phyloP scores from a whole-genome alignment of 768 basidiomycete genomes.

The Auricularia sp. region DNA sequence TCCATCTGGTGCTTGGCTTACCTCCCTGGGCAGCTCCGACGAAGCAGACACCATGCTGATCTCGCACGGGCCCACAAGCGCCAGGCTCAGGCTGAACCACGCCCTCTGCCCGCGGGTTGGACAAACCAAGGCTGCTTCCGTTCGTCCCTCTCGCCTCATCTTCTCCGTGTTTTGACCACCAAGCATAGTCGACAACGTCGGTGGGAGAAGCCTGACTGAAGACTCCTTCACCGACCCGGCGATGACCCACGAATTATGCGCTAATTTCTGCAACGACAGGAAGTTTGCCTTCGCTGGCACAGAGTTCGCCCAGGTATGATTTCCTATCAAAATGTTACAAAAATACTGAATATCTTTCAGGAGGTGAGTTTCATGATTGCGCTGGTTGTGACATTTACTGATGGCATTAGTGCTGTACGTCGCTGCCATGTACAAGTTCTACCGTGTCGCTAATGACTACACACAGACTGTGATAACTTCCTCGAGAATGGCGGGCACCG shows the following conservation, averaged over 20 bases:
- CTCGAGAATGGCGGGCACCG: constrained; percentile 36
- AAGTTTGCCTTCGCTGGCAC: constrained; percentile 57
- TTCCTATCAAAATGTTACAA: background rate
- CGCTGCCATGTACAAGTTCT: background rate
- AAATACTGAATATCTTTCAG: background rate
- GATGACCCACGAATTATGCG: constrained; percentile 55
- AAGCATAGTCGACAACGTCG: constrained; percentile 40
- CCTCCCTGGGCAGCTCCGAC: background rate
- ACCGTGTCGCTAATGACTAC: background rate
- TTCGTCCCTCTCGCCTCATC: constrained; percentile 1
- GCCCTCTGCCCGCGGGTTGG: constrained; percentile 16
- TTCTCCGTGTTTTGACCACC: background rate
- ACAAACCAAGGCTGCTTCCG: constrained; percentile 15
- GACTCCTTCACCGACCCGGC: constrained; percentile 34
- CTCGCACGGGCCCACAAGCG: background rate
- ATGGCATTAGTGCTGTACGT: constrained; percentile 43
- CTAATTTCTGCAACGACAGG: constrained; percentile 35
- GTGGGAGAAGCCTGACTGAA: constrained; percentile 47
- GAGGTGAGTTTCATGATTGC: background rate
- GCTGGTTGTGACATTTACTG: background rate
- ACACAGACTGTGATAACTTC: constrained; percentile 53
- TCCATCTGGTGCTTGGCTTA: background rate
- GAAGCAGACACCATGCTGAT: background rate
- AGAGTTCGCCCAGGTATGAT: constrained; percentile 44
- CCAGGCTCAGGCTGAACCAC: background rate